Base-by-base conservation (phyloP, 768 basidiomycete species). In the Lactarius deliciosus region DNA sequence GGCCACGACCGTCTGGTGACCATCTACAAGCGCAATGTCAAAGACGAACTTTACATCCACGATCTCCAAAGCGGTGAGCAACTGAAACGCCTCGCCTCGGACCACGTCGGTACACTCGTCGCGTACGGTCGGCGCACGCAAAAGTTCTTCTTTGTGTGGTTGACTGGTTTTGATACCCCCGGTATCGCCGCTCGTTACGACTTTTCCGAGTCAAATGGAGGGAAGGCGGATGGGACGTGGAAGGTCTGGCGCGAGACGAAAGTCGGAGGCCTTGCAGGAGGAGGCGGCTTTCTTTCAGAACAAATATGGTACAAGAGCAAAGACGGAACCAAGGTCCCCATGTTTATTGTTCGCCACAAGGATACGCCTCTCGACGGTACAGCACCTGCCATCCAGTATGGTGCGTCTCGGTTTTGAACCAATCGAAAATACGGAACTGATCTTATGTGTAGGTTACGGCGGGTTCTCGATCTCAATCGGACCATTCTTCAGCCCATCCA, bases 291-390 rank as follows among this genome's bases (percentile, higher is more conserved):
- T 70, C 79, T 84, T 36, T 79, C 86, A 38, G 81, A 82, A 64
- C 92, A 94, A 77, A 85, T 92, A 22, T 94, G 92, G 88, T 94
- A 87, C 72, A 74, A 80, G 22, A 87, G 86, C 76, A 90, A 88
- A 75, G 92, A 94, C 72, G 90, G 90, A 1, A 92, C 90, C 6
- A 83, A 81, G 61, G 79, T 94, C 41, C 92, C 92, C 1, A 93
- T 94, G 92, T 94, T 92, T 72, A 82, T 94, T 68, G 89, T 92
- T 25, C 83, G 86, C 57, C 90, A 90, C 73, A 88, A 88, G 74
- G 82, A 80, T 43, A 90, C 88, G 3, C 77, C 81, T 66, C 80
- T 85, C 50, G 89, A 93, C 67, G 91, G 91, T 18, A 88, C 86
- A 0, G 90, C 91, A 0, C 85, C 92, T 18, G 88, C 84, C 0